Conservation (phyloP, 179 eudicot genomes). For the Beta corolliflora region DNA sequence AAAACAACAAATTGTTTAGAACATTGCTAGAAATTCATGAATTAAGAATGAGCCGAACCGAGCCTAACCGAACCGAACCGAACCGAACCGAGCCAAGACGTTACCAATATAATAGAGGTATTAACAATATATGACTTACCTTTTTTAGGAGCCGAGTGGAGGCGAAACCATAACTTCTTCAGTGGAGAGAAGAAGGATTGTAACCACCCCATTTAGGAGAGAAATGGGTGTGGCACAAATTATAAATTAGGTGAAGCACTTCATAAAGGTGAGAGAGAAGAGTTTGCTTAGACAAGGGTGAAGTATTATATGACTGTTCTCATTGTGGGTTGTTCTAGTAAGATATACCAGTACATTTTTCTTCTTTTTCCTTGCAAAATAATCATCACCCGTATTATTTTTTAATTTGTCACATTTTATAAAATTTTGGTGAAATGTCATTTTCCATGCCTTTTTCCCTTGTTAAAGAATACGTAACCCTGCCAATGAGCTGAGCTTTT, state of each 20-base stretch:
- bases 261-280: constrained; percentile 24
- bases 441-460: constrained; percentile 43
- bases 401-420: constrained; percentile 3
- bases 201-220: constrained; percentile 78
- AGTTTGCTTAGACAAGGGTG: constrained; percentile 78
- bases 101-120: neutral
- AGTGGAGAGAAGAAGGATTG: constrained; percentile 81
- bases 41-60: neutral
- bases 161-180: constrained; percentile 71
- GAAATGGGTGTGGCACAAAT: constrained; percentile 51
- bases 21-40: no score
- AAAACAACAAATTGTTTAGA: neutral
- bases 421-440: constrained; percentile 64
- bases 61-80: neutral
- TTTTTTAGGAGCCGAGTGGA: constrained; percentile 59
- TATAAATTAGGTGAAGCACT: constrained; percentile 36
- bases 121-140: constrained; percentile 40
- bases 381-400: constrained; percentile 4
- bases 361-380: constrained; percentile 41
- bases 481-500: constrained; percentile 17
- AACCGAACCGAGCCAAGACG: neutral
- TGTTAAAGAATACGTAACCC: constrained; percentile 27
- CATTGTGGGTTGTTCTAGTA: neutral
- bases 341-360: neutral
- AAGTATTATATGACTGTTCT: constrained; percentile 28